Evolutionary conservation across 1,284 basidiomycete species (phyloP), one percentile per base, ranked within the genome.

Genomic region (Leucoagaricus sp.): DNA sequence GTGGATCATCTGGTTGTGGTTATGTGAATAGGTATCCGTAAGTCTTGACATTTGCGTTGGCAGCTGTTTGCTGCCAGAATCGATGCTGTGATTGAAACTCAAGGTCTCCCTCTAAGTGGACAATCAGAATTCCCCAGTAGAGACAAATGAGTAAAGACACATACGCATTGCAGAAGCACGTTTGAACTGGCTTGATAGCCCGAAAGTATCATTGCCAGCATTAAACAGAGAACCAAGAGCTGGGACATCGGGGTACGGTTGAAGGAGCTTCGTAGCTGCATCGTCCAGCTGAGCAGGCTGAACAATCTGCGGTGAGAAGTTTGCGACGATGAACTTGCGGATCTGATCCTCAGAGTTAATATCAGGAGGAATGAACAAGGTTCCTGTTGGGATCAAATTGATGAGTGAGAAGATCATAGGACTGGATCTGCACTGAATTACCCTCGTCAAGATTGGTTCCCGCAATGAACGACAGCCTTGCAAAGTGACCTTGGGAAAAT

Each of bases 1-100:
- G 59, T 17, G 49, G 49, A 1, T 34, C 53, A 4, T 60, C 26
- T 10, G 69, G 67, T 45, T 75, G 72, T 4, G 74, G 76, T 47
- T 82, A 74, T 1, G 77, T 76, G 64, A 82, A 83, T 4, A 79
- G 66, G 59, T 82, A 84, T 1, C 72, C 77, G 47, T 70, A 83
- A 0, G 70, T 73, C 55, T 74, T 74, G 2, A 80, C 75, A 1
- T 76, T 75, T 4, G 65, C 67, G 2, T 67, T 64, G 15, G 69
- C 67, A 1, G 73, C 71, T 2, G 73, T 69, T 56, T 76, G 73
- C 12, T 69, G 72, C 72, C 74, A 79, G 29, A 70, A 64, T 17
- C 80, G 69, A 10, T 76, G 71, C 31, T 71, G 72, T 4, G 75
- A 72, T 17, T 73, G 70, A 65, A 81, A 81, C 19, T 53, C 57